Percentiles rank a stretch among this genome's conserved stretches.
Conservation (phyloP, 176 grass and related monocot species). For the Carex kokanica region DNA sequence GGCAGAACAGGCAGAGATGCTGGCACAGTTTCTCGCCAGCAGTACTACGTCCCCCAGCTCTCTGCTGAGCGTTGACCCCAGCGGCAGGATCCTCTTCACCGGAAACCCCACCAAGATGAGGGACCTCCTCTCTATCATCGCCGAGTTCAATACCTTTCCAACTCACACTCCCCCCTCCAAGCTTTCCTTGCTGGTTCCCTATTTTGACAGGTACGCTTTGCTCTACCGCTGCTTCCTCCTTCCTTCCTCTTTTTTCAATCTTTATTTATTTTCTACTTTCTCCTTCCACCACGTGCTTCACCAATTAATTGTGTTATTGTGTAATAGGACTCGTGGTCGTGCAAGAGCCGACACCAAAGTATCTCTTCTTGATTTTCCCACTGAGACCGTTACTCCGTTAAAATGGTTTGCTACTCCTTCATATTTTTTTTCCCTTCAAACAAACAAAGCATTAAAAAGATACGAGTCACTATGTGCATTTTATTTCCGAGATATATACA, state of each 20-base stretch:
- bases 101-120: slow-evolving; percentile 53
- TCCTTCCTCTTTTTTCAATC: neutral
- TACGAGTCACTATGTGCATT: neutral
- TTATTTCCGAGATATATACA: neutral
- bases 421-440: neutral
- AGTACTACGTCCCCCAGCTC: slow-evolving; percentile 22
- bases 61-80: slow-evolving; percentile 37
- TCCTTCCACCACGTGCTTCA: neutral
- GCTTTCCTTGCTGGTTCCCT: slow-evolving; percentile 66
- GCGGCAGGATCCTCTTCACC: slow-evolving; percentile 48
- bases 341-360: slow-evolving; percentile 35
- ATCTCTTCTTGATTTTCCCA: slow-evolving; percentile 33
- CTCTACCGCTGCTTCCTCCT: neutral
- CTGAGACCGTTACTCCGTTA: slow-evolving; percentile 25
- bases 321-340: slow-evolving; percentile 53
- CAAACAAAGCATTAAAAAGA: neutral
- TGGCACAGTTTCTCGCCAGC: slow-evolving; percentile 41
- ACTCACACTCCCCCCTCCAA: slow-evolving; percentile 32
- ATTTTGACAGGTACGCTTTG: slow-evolving; percentile 57
- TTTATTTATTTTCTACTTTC: no score
- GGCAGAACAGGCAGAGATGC: neutral
- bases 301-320: slow-evolving; percentile 3
- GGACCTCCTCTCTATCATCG: slow-evolving; percentile 42
- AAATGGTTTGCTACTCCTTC: slow-evolving; percentile 46
- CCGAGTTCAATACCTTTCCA: slow-evolving; percentile 47